Base-by-base conservation (phyloP, 352 stramenopile species). In the Pythium rishiriense region DNA sequence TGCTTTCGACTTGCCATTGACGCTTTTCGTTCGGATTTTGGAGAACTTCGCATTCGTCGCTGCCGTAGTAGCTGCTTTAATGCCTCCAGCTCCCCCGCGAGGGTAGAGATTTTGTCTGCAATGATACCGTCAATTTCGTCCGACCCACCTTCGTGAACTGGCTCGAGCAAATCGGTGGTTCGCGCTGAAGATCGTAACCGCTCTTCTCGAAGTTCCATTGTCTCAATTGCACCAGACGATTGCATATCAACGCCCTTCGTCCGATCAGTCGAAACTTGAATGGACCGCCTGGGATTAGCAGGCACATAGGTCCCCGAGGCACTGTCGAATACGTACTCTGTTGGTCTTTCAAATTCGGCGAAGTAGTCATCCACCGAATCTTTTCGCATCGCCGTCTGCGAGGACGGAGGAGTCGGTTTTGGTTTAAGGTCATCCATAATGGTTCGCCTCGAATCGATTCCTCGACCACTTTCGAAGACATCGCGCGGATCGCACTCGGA, bases 261-360 rank as follows among this genome's bases (percentile, higher is more conserved):
- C 19, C 26, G 22, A 56, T 41, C 29, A 26, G 19, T 10, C 4
- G 31, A 5, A 19, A 19, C 17, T 35, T 46, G 29, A 28, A 6
- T 42, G 22, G 43, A 33, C 4, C 25, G 21, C 22, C 12, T 21
- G 12, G 50, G 33, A 25, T 58, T 50, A 26, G 73, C 48, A 24
- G 79, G 62, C 11, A 91, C 74, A 47, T 93, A 93, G 10, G 76
- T 72, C 25, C 81, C 82, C 5, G 72, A 83, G 6, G 47, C 65
- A 31, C 76, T 58, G 26, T 93, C 84, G 48, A 91, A 91, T 3
- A 90, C 74, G 57, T 93, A 93, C 28, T 91, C 79, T n/a, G 85
- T 86, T 0, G 76, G 81, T 28, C 76, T 76, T 68, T 93, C 84
- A 57, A 91, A 93, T 24, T 86, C 77, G 0, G 82, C 79, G 63